These are phyloP conservation scores for Phytophthora ohioensis DNA, from an alignment of 352 stramenopile species.

Conservation along the genomic window DNA sequence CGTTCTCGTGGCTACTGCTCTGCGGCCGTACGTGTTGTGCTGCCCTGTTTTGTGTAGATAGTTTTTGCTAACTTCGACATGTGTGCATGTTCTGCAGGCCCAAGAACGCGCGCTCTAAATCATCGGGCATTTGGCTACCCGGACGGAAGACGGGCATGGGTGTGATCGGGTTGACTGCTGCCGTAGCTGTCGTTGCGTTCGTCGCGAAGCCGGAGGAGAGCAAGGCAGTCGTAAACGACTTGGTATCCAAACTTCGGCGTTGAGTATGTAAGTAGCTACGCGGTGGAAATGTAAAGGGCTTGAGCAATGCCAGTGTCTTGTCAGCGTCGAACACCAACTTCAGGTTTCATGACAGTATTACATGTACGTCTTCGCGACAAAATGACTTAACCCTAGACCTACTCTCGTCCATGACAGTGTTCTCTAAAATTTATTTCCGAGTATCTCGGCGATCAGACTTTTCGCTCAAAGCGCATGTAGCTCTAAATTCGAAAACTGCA, in stretches of 20 bases:
- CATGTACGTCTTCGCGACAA: too few relatives aligned
- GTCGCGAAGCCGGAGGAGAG: conserved; percentile 44
- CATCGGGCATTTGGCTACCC: conserved; percentile 38
- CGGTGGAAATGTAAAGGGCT: conserved; percentile 13
- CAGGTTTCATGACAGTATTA: too few relatives aligned
- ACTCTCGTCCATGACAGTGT: too few relatives aligned
- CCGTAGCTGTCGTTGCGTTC: conserved; percentile 26
- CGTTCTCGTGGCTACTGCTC: conserved; percentile 56
- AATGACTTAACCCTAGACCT: too few relatives aligned
- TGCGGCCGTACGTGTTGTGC: conserved; percentile 56
- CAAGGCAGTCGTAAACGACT: conserved; percentile 33
- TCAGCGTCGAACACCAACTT: neutral
- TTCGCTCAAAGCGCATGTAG: too few relatives aligned
- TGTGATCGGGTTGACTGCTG: conserved; percentile 23
- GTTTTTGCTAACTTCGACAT: neutral
- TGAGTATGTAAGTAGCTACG: conserved; percentile 28
- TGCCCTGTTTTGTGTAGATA: conserved; percentile 6
- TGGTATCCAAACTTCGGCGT: conserved; percentile 38
- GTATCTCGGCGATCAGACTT: too few relatives aligned
- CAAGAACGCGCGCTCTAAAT: conserved; percentile 60
- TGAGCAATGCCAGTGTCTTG: neutral
- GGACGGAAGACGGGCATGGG: conserved; percentile 22
- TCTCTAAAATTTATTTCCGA: too few relatives aligned
- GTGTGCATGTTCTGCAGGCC: conserved; percentile 36
- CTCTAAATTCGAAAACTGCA: too few relatives aligned